Evolutionary conservation across 495 filamentous ascomycete species (phyloP).

Genomic region (Hypoxylon lenormandii): DNA sequence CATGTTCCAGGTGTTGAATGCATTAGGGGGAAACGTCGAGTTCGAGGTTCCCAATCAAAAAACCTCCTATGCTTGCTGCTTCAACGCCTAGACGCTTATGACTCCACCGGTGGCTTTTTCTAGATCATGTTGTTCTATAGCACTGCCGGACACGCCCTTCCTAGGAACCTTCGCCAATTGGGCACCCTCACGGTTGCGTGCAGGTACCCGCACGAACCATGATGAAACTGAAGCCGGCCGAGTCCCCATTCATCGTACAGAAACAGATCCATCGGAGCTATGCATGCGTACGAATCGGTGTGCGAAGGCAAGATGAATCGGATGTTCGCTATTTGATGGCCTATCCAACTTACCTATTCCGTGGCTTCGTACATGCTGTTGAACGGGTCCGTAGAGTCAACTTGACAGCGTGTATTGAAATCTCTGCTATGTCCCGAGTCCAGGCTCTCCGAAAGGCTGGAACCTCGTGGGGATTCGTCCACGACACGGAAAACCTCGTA

Average conservation of each 20-base stretch:
- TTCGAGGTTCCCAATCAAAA: conserved; percentile 22
- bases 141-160: conserved; percentile 8
- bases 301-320: conserved; percentile 28
- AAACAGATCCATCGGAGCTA: conserved; percentile 30
- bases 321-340: conserved; percentile 20
- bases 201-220: conserved; percentile 43
- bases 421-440: not conserved
- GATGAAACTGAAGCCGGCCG: conserved; percentile 11
- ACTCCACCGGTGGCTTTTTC: conserved; percentile 23
- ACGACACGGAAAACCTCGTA: conserved; percentile 19
- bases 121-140: conserved; percentile 32
- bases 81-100: conserved; percentile 5
- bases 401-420: conserved; percentile 35
- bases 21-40: conserved; percentile 14
- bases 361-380: conserved; percentile 23
- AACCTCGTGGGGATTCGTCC: conserved; percentile 23
- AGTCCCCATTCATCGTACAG: conserved; percentile 29
- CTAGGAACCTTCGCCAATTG: too few species aligned
- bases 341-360: conserved; percentile 30
- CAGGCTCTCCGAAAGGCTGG: conserved; percentile 18
- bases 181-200: conserved; percentile 35
- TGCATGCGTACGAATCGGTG: conserved; percentile 40
- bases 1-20: conserved; percentile 31
- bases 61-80: conserved; percentile 8
- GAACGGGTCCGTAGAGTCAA: conserved; percentile 11